Conservation (phyloP, 345 rosid genomes). For the Pelargonium nanum region DNA sequence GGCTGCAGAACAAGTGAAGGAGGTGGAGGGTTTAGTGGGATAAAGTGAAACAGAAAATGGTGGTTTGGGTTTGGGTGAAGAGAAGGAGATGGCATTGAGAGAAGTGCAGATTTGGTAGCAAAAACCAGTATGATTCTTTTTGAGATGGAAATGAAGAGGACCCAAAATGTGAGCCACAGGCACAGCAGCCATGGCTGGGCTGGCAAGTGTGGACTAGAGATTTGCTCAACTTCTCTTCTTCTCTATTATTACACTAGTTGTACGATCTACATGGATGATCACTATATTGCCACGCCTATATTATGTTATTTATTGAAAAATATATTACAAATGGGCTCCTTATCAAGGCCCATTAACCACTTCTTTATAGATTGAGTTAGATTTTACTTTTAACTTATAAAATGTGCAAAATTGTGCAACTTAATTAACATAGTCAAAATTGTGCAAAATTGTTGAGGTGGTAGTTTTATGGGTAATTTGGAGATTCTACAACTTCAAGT, state of each 20-base stretch:
- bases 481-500: no score
- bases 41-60: not conserved
- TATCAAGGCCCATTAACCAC: no score
- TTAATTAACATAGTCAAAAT: no score
- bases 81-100: constrained; percentile 6
- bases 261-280: constrained; percentile 15
- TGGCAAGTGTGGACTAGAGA: no score
- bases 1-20: constrained; percentile 38
- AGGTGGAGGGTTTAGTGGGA: constrained; percentile 12
- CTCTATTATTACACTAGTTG: not conserved
- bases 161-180: constrained; percentile 8
- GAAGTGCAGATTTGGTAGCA: constrained; percentile 7
- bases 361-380: no score
- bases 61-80: constrained; percentile 7
- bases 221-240: not conserved
- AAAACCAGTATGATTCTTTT: constrained; percentile 7
- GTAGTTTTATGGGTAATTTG: no score
- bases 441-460: no score
- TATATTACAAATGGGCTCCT: no score
- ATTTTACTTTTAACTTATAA: no score
- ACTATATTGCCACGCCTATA: constrained; percentile 33
- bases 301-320: no score
- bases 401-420: no score
- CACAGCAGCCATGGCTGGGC: constrained; percentile 7
- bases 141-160: constrained; percentile 3